phyloP scores from a whole-genome alignment of 106 monocot species.

The Gastrodia elata region DNA sequence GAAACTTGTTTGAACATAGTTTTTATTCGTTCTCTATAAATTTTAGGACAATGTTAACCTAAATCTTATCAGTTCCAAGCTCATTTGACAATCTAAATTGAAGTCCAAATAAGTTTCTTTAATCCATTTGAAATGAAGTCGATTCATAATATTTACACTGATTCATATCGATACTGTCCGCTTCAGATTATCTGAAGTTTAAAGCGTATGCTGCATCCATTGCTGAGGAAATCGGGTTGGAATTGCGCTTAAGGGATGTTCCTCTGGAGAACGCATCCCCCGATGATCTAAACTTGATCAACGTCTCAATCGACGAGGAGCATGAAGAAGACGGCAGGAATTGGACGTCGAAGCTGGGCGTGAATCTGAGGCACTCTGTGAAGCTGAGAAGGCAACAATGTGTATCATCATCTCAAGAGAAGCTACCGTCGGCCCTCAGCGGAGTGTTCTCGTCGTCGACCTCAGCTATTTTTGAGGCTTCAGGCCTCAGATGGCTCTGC shows the following conservation, averaged over 20 bases:
- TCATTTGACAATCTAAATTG: too few relatives aligned
- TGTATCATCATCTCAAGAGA: conserved; percentile 34
- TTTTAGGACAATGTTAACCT: too few relatives aligned
- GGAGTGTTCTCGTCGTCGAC: conserved; percentile 38
- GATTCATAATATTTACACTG: too few relatives aligned
- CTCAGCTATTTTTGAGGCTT: conserved; percentile 21
- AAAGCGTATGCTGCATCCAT: conserved; percentile 60
- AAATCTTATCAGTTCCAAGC: too few relatives aligned
- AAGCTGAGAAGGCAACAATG: conserved; percentile 59
- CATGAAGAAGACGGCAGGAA: conserved; percentile 52
- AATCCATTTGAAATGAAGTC: too few relatives aligned
- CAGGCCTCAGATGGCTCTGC: conserved; percentile 58
- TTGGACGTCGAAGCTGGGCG: conserved; percentile 81
- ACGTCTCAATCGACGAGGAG: conserved; percentile 69
- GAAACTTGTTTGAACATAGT: too few relatives aligned
- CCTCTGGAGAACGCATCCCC: conserved; percentile 47
- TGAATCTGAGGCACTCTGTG: conserved; percentile 56
- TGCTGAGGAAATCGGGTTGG: conserved; percentile 52
- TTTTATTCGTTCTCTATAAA: too few relatives aligned
- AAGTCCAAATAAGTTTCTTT: too few relatives aligned
- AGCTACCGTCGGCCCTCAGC: conserved; percentile 36
- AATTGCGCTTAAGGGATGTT: conserved; percentile 38
- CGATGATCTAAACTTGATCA: conserved; percentile 57
- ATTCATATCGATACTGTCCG: neutral
- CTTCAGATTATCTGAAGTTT: conserved; percentile 77